Percentiles rank a stretch among this genome's conserved stretches.
Evolutionary conservation across 371 early-diverging fungal species (phyloP).

Genomic region (Phascolomyces articulosus): DNA sequence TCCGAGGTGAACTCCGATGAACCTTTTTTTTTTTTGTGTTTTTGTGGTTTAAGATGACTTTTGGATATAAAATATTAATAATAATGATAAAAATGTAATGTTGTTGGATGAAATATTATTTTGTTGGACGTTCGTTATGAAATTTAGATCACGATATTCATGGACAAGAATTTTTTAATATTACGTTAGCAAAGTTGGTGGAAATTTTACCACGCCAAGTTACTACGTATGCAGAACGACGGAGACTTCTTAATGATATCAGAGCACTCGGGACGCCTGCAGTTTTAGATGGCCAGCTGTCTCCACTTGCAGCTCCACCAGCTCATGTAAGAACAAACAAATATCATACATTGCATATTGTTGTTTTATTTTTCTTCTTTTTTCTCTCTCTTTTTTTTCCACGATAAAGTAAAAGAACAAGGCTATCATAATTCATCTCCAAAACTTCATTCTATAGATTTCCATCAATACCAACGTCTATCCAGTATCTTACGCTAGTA

Average conservation of each 20-base stretch:
- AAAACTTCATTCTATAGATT: constrained; percentile 21
- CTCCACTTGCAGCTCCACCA: constrained; percentile 13
- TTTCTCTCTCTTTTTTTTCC: background rate
- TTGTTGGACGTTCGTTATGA: background rate
- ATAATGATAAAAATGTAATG: background rate
- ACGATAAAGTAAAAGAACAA: no score
- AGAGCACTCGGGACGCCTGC: constrained; percentile 29
- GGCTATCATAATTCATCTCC: no score
- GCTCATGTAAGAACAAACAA: constrained; percentile 7
- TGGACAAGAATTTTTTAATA: constrained; percentile 39
- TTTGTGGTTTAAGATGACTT: background rate
- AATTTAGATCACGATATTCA: constrained; percentile 39
- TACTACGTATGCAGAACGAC: constrained; percentile 49
- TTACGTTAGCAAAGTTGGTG: constrained; percentile 44
- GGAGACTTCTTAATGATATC: constrained; percentile 52
- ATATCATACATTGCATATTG: background rate
- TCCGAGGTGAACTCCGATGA: constrained; percentile 38
- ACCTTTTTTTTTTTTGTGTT: background rate
- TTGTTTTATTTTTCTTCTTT: no score
- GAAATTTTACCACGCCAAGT: constrained; percentile 43
- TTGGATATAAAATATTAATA: background rate
- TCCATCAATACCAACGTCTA: constrained; percentile 30
- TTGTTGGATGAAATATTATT: constrained; percentile 6
- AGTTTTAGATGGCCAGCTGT: background rate
- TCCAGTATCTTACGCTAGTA: constrained; percentile 3